Evolutionary conservation across 1,284 basidiomycete species (phyloP), one percentile per base, ranked within the genome.

Genomic region (Moesziomyces sp.): DNA sequence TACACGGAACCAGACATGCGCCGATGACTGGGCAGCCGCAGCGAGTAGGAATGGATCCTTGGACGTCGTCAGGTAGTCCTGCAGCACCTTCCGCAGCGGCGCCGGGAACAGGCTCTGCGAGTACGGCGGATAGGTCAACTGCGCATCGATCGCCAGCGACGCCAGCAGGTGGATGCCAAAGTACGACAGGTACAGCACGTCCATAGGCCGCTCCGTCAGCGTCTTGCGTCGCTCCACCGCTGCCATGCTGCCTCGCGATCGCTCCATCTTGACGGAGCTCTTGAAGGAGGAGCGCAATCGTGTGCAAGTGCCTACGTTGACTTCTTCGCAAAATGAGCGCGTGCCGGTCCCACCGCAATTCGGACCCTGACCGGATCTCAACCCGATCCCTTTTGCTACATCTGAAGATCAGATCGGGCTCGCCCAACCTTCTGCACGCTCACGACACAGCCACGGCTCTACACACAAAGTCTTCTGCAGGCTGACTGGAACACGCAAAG

Each of bases 1-100:
- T 26, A 69, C 72, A 3, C 56, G 44, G 40, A 79, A 79, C 77
- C 77, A 79, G n/a, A 63, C 61, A 26, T 77, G 68, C 5, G 58
- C 58, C n/a, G 55, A 1, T 11, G 67, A 69, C 3, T 46, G 18
- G 5, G 21, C 23, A 19, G 26, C 51, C 14, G 61, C 61, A 1
- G 71, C 65, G 3, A 56, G 48, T 44, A 79, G 28, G 40, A 79
- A 71, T 13, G 77, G 77, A 50, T 79, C 77, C 11, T 52, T 52
- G 5, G 72, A 74, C 6, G 51, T 56, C 9, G 48, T 43, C 28
- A 79, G 16, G 49, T 77, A 79, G 52, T 73, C 68, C 28, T 54
- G 50, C 43, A 74, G 43, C 23, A 76, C 65, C 7, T 54, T 54
- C 10, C 56, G 57, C 26, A 79, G 44, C 10, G 61, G 38, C n/a